Evolutionary conservation across 2,329 filamentous ascomycete genomes (phyloP), one percentile per base, ranked within the genome.

Genomic region (Capronia coronata): DNA sequence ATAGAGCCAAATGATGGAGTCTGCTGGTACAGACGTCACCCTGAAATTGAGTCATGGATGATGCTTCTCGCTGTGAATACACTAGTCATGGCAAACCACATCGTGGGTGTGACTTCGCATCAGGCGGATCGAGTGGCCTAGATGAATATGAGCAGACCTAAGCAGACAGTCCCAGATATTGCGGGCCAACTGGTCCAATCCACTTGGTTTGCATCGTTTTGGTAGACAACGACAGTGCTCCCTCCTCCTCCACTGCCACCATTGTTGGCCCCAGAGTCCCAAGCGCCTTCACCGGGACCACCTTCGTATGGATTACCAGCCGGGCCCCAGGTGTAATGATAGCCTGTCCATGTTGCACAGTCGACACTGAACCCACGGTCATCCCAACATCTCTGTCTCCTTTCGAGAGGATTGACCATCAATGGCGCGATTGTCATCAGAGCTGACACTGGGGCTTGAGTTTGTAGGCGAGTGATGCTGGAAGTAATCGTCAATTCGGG

Each of bases 281-380:
- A 46, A 43, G 46, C 51, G 9, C 56, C 54, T 32, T 50, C 50
- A 13, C 38, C 38, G 8, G 58, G 56, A 13, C 57, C 52, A 42
- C 58, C 56, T 48, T 48, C 39, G 21, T 59, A 56, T 2, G 52
- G 55, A 47, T 59, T 52, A 22, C 52, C 59, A 23, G 55, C 16
- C 6, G 58, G 58, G 14, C 59, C 59, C 59, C 59, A 62, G 23
- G 57, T 61, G 38, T 61, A 62, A 35, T 59, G 58, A 30, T 62
- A 62, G 10, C 59, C 59, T 5, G 59, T 61, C 59, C 59, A 62
- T 27, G 54, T 56, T 9, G 55, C 59, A 45, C 59, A 62, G 43
- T 62, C 52, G 9, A 62, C 59, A 18, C 57, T 54, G 46, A 59
- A 57, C 11, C 59, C 59, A 40, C 49, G 58, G 21, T 62, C 59